Percentiles rank a stretch among this genome's conserved stretches.
phyloP scores from a whole-genome alignment of 2,329 filamentous ascomycete genomes.

The Pseudocercospora pini-densiflorae region DNA sequence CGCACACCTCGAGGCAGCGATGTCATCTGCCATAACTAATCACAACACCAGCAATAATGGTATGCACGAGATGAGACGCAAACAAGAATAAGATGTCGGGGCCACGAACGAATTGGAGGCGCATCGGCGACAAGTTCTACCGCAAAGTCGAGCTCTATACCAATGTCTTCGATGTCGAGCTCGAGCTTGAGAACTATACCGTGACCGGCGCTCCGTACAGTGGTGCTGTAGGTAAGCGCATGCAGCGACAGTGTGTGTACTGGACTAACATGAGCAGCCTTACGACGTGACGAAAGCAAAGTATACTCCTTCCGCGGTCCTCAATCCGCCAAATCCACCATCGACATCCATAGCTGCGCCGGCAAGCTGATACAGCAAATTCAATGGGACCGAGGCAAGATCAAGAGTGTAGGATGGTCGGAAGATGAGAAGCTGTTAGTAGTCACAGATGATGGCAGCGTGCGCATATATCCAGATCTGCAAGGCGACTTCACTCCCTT shows the following conservation, averaged over 20 bases:
- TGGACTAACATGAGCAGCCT: conserved; percentile 59
- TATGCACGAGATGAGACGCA: conserved; percentile 14
- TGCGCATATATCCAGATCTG: conserved; percentile 88
- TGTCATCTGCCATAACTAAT: neutral
- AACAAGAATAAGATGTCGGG: conserved; percentile 50
- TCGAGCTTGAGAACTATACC: conserved; percentile 94
- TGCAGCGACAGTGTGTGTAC: conserved; percentile 4
- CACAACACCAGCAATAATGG: neutral
- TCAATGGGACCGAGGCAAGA: conserved; percentile 84
- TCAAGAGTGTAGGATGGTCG: conserved; percentile 92
- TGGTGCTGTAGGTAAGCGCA: conserved; percentile 79
- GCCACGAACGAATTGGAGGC: conserved; percentile 91
- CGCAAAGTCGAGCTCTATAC: conserved; percentile 94
- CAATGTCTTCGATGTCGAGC: conserved; percentile 86
- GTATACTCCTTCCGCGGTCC: conserved; percentile 76
- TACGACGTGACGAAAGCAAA: conserved; percentile 88
- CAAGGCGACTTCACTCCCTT: conserved; percentile 96
- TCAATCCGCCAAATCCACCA: conserved; percentile 75
- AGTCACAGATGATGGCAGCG: conserved; percentile 85
- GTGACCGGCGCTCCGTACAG: conserved; percentile 91
- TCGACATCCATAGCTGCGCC: conserved; percentile 93
- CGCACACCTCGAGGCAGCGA: neutral
- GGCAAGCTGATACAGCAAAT: conserved; percentile 72
- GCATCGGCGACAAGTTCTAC: conserved; percentile 91
- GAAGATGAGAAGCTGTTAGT: conserved; percentile 92